Base-by-base conservation (phyloP, 208 protist genomes). In the Crithidia sp. region DNA sequence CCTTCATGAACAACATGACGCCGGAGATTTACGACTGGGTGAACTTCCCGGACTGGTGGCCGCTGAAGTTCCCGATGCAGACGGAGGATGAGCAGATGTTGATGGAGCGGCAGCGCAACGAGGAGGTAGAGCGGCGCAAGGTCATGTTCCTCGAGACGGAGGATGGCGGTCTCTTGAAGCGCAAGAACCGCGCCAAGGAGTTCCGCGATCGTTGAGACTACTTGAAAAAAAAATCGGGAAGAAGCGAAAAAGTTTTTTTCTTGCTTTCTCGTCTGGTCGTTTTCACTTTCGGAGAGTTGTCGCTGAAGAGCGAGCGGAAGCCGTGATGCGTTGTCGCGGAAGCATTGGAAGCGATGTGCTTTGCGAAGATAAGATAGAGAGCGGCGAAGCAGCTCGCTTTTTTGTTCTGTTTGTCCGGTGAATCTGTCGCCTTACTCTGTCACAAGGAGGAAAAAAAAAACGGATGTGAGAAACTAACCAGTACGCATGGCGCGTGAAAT, bases 41-140 rank as follows among this genome's bases (percentile, higher is more conserved):
- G 7, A 94, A 92, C 76, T 96, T 96, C 58, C 92, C 92, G 4
- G 87, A 94, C 57, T 96, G 92, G 90, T 96, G 92, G 92, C 92
- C 92, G 41, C 67, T 96, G 45, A 94, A 94, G 79, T 84, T 74
- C 67, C 87, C 88, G 6, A 50, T 85, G 71, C 88, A 93, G 69
- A 93, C 85, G 14, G 90, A 96, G 60, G 87, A 95, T 59, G 83
- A 96, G 57, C 76, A 83, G 55, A 80, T 95, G 82, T 64, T 94
- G 58, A 47, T 90, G 56, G 87, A 95, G 70, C 87, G 92, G 3
- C 86, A 94, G 60, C 83, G 88, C 7, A 73, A 81, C 37, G 92
- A 96, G 74, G 88, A 95, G 71, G 76, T 93, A 17, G 83, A 91
- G 82, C 88, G 92, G 28, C 83, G 88, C 37, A 91, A 85, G 40